Conservation (phyloP, 371 early-diverging fungal species). For the Nosema muscidifuracis region DNA sequence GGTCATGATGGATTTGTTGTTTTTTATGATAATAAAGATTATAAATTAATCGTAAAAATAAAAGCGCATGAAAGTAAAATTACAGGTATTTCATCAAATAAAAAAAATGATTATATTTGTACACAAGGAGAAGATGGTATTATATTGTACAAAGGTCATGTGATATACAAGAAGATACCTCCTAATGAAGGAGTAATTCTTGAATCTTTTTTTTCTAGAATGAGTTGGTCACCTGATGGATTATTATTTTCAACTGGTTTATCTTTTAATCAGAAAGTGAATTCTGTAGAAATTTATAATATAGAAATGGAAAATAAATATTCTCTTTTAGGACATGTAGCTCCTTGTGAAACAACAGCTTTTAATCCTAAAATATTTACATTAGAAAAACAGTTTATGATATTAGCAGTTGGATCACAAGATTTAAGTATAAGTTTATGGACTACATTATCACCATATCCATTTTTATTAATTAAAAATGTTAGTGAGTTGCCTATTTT, state of each 20-base stretch:
- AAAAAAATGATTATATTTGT: constrained; percentile 32
- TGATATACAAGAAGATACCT: constrained; percentile 23
- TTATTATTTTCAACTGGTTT: constrained; percentile 57
- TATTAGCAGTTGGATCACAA: constrained; percentile 60
- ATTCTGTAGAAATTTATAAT: constrained; percentile 55
- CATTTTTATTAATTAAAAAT: constrained; percentile 62
- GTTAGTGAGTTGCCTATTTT: constrained; percentile 56
- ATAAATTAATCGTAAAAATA: constrained; percentile 22
- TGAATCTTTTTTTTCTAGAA: constrained; percentile 59
- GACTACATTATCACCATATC: constrained; percentile 50
- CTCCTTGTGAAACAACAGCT: constrained; percentile 55
- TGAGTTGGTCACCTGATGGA: constrained; percentile 58
- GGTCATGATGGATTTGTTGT: constrained; percentile 59
- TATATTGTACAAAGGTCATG: constrained; percentile 42
- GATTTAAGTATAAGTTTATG: constrained; percentile 60
- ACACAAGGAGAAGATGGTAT: constrained; percentile 56
- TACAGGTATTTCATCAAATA: constrained; percentile 49
- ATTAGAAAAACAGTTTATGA: constrained; percentile 18
- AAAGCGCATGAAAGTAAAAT: constrained; percentile 48
- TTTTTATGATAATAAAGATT: constrained; percentile 34
- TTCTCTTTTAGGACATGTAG: constrained; percentile 61
- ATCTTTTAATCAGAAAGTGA: constrained; percentile 50
- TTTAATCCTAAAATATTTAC: constrained; percentile 45
- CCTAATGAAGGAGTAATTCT: constrained; percentile 47
- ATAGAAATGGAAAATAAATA: constrained; percentile 29